A percentile compares a stretch with the other conserved stretches of the same genome.
Conservation (phyloP, 441 rosid genomes). For the Brassica balearica region DNA sequence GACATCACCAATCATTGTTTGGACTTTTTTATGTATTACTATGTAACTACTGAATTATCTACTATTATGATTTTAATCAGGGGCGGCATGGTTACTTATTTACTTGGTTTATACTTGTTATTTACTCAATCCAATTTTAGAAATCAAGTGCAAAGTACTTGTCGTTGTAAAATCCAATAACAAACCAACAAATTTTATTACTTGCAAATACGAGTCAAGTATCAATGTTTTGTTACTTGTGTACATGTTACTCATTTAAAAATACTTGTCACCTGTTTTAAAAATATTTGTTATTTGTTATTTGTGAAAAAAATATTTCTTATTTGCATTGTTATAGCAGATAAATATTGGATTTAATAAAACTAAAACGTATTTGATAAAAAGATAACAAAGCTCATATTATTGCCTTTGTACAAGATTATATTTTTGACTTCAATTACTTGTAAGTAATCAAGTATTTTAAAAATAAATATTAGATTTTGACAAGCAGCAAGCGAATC, state of each 20-base stretch:
- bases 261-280: no score
- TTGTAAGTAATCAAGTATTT: neutral
- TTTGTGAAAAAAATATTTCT: no score
- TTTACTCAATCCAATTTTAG: neutral
- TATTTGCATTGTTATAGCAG: no score
- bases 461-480: no score
- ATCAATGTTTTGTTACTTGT: no score
- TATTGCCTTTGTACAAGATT: neutral
- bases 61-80: neutral
- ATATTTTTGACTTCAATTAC: neutral
- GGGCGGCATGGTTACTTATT: neutral
- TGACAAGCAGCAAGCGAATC: neutral
- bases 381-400: neutral
- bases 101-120: neutral
- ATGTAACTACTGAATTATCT: neutral
- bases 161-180: no score
- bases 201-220: no score
- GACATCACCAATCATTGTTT: conserved; percentile 41
- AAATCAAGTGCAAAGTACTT: no score
- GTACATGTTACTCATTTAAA: no score
- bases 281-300: no score
- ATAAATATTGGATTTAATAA: neutral
- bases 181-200: no score
- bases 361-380: no score
- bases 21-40: neutral